Evolutionary conservation across 805 yeast genomes (phyloP).

Genomic region (Ogataea ganodermae): DNA sequence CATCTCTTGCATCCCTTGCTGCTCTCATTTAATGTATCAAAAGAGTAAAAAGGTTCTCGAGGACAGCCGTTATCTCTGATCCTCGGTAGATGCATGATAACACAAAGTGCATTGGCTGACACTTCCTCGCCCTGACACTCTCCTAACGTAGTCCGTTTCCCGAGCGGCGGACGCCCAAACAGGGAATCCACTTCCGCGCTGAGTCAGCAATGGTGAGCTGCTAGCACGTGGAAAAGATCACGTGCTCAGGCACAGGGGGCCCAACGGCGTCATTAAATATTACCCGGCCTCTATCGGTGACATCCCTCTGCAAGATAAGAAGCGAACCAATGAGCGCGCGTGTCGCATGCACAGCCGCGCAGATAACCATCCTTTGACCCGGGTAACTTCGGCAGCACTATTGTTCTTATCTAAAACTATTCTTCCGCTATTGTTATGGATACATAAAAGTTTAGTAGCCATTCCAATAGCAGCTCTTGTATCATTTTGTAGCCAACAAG

Average conservation of each 20-base stretch:
- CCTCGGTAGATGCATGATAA: neutral
- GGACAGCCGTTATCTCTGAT: neutral
- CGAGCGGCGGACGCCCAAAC: neutral
- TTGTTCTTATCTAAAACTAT: conserved; percentile 3
- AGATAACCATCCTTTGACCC: neutral
- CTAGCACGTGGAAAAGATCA: neutral
- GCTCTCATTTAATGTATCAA: conserved; percentile 2
- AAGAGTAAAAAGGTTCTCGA: conserved; percentile 2
- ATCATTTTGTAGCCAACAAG: neutral
- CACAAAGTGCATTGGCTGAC: neutral
- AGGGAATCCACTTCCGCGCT: conserved; percentile 7
- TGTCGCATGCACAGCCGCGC: neutral
- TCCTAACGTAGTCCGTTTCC: neutral
- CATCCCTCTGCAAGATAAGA: conserved; percentile 1
- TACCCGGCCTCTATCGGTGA: neutral
- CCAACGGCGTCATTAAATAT: neutral
- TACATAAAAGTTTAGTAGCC: neutral
- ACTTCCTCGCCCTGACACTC: conserved; percentile 1
- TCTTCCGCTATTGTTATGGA: neutral
- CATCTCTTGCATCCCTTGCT: neutral
- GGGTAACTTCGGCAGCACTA: neutral
- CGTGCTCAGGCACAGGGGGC: neutral
- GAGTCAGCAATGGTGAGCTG: neutral
- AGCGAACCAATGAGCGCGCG: neutral
- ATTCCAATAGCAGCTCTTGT: neutral